These are phyloP conservation scores for Yamadazyma nakazawae DNA, from an alignment of 805 yeast species.

Conservation along the genomic window DNA sequence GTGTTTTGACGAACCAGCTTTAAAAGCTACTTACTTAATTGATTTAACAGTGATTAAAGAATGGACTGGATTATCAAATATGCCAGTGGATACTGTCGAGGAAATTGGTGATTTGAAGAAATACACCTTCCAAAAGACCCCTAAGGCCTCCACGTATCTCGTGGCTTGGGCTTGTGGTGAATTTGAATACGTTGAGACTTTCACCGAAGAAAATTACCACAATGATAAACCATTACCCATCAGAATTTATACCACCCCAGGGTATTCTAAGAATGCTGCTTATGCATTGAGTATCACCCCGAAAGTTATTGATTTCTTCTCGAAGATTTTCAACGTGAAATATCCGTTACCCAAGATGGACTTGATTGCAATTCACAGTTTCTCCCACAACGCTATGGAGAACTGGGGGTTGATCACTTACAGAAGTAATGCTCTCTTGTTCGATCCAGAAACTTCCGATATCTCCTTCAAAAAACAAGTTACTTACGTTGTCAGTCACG, in stretches of 20 bases:
- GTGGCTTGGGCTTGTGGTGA: constrained; percentile 60
- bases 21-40: constrained; percentile 55
- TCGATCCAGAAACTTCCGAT: constrained; percentile 45
- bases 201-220: constrained; percentile 36
- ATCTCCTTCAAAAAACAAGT: constrained; percentile 62
- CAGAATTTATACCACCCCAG: constrained; percentile 51
- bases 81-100: constrained; percentile 30
- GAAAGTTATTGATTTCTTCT: constrained; percentile 48
- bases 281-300: constrained; percentile 49
- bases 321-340: constrained; percentile 44
- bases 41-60: constrained; percentile 29
- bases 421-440: constrained; percentile 53
- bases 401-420: constrained; percentile 80
- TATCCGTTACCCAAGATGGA: constrained; percentile 84
- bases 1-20: constrained; percentile 54
- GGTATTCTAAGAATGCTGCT: constrained; percentile 44
- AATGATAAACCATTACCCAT: constrained; percentile 44
- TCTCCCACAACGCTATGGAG: constrained; percentile 87
- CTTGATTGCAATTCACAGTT: constrained; percentile 73
- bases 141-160: constrained; percentile 54
- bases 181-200: constrained; percentile 50
- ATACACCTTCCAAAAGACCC: constrained; percentile 45
- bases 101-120: constrained; percentile 16
- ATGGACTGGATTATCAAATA: constrained; percentile 46
- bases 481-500: constrained; percentile 81